Evolutionary conservation across 805 yeast species (phyloP), one percentile per base, ranked within the genome.

Genomic region (Metschnikowia sp.): DNA sequence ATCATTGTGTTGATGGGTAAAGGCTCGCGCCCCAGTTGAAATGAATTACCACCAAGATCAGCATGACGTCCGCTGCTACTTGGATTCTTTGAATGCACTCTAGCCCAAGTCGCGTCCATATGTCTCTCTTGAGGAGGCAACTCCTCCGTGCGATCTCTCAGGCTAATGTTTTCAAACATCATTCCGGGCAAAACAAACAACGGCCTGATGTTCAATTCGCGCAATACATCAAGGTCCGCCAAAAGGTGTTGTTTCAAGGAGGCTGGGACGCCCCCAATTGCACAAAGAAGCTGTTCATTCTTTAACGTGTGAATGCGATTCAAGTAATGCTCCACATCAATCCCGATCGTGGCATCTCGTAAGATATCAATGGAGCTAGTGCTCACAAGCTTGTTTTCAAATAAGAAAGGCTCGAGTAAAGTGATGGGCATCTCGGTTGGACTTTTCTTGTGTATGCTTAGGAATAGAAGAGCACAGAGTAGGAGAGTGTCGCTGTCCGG

Each of bases 241-340:
- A 81, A 82, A 40, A 88, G 67, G 55, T 74, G 74, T 49, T 69
- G 68, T 47, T 70, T 74, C 52, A 89, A 66, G 3, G 88, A 77
- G 40, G 77, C 63, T 1, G 96, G 96, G 47, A 84, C 77, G 0
- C 96, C 96, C 22, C 96, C 96, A 53, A 86, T 76, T 9, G 94
- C 96, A 42, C 83, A 85, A 36, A 82, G 64, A 50, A 78, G 79
- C 41, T 84, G 84, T 55, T 88, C 96, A 47, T 81, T 82, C 53
- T 82, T 82, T 54, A 72, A 72, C 5, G 83, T 72, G 50, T 86
- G 65, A 37, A 86, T 72, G 44, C 88, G 68, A 26, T 86, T 72
- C 34, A 88, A 65, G 59, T 88, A 90, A 61, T 88, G 90, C 54
- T 81, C 86, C 11, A 84, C 94, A 62, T 90, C 96, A 39, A 89